Base-by-base conservation (phyloP, 805 yeast species). In the Starmerella bacillaris region DNA sequence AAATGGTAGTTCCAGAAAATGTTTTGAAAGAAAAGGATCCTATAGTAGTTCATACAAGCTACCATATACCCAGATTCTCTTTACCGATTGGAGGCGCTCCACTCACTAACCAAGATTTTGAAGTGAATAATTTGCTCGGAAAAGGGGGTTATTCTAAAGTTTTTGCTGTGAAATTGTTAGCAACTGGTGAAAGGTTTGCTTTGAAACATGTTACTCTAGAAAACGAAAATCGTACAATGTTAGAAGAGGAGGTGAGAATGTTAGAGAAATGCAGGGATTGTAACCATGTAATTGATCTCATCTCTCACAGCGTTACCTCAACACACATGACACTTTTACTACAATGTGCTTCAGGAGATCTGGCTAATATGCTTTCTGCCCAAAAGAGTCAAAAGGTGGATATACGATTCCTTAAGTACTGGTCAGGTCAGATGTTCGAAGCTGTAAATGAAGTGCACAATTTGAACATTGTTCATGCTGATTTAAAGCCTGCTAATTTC, bases 271-370 rank as follows among this genome's bases (percentile, higher is more conserved):
- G 89, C 18, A 61, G 65, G 37, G 58, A 64, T 26, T 67, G 74
- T 44, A 67, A 68, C 22, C 59, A 94, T 34, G 95, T 86, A 4
- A 93, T 89, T 3, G 65, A 69, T 47, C 60, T 86, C 30, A 57
- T 77, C 24, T 94, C 82, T 49, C 70, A 76, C 53, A 72, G 74
- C n/a, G 61, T 82, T 44, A 63, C 64, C 3, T 70, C 67, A 19
- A 72, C 77, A 0, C 64, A 72, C 2, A 61, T 86, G 24, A 64
- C 67, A 48, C 58, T 86, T 42, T 78, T 83, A 3, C 80, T 86
- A 94, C 96, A 89, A 55, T 79, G 92, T 51, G 96, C 96, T 16
- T 94, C 86, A 42, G 68, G 78, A 35, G 95, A 86, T 53, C 57
- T 86, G 19, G 86, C 94, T 0, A 80, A 72, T 46, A 84, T 84